Percentiles rank a stretch among this genome's conserved stretches.
phyloP scores from a whole-genome alignment of 2,329 filamentous ascomycete species.

The Fusarium secorum region DNA sequence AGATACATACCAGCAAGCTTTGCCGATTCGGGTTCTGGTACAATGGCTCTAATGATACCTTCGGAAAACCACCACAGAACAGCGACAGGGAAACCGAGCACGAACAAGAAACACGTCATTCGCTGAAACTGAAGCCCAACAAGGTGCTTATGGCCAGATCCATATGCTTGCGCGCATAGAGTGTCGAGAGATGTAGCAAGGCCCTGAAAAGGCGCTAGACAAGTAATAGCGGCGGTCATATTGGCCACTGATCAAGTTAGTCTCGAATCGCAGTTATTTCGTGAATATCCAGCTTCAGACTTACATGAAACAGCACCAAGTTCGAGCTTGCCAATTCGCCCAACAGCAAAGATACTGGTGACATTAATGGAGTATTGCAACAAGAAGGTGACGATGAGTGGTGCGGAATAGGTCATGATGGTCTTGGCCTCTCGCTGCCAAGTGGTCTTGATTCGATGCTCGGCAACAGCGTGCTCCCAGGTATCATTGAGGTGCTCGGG shows the following conservation, averaged over 20 bases:
- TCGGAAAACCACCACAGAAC: slow-evolving; percentile 75
- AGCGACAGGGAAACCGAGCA: slow-evolving; percentile 75
- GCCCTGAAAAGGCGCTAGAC: slow-evolving; percentile 81
- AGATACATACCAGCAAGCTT: slow-evolving; percentile 76
- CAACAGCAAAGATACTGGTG: slow-evolving; percentile 80
- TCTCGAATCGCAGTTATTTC: not conserved
- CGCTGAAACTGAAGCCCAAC: slow-evolving; percentile 84
- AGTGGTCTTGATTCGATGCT: slow-evolving; percentile 84
- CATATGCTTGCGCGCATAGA: slow-evolving; percentile 91
- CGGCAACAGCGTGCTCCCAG: slow-evolving; percentile 85
- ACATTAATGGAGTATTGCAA: slow-evolving; percentile 88
- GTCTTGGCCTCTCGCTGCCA: slow-evolving; percentile 92
- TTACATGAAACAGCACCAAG: slow-evolving; percentile 55
- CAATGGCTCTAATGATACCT: slow-evolving; percentile 62
- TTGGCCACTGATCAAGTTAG: slow-evolving; percentile 53
- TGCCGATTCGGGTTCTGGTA: slow-evolving; percentile 66
- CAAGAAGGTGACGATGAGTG: slow-evolving; percentile 75
- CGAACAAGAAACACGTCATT: slow-evolving; percentile 80
- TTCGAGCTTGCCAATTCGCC: slow-evolving; percentile 73
- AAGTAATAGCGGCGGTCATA: slow-evolving; percentile 83
- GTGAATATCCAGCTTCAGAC: slow-evolving; percentile 11
- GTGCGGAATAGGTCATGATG: slow-evolving; percentile 73
- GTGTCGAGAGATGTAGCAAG: slow-evolving; percentile 91
- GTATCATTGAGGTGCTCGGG: slow-evolving; percentile 71
- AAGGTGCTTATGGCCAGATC: slow-evolving; percentile 86